These are phyloP conservation scores for Cryptococcus neoformans DNA, from an alignment of 1,284 basidiomycete species.

Conservation along the genomic window DNA sequence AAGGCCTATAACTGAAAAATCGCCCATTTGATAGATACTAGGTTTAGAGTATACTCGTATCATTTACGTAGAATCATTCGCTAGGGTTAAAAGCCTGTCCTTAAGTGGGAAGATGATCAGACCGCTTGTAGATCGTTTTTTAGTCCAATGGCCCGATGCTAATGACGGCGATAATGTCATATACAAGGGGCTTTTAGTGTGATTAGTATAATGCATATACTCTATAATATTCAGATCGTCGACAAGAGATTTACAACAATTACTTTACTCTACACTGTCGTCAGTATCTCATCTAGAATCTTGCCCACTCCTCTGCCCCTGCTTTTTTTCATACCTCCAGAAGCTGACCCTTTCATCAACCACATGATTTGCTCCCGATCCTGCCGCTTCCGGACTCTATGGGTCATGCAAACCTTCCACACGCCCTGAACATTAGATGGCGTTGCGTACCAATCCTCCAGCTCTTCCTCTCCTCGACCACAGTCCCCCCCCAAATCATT, in stretches of 20 bases:
- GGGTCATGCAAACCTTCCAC: slow-evolving; percentile 28
- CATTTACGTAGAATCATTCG: slow-evolving; percentile 94
- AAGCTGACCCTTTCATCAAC: slow-evolving; percentile 22
- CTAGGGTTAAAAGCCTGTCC: slow-evolving; percentile 77
- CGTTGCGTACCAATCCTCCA: slow-evolving; percentile 27
- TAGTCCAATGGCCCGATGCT: slow-evolving; percentile 80
- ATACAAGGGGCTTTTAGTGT: slow-evolving; percentile 20
- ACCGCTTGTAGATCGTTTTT: slow-evolving; percentile 77
- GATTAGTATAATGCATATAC: slow-evolving; percentile 8
- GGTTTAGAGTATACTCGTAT: slow-evolving; percentile 68
- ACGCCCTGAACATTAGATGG: slow-evolving; percentile 32
- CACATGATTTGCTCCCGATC: slow-evolving; percentile 35
- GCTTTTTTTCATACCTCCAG: slow-evolving; percentile 43
- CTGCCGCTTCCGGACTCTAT: slow-evolving; percentile 27
- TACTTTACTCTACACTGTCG: slow-evolving; percentile 1
- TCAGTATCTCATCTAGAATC: slow-evolving; percentile 13
- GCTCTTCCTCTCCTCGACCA: background rate
- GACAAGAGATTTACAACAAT: background rate
- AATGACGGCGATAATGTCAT: slow-evolving; percentile 23
- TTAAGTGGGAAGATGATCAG: slow-evolving; percentile 79
- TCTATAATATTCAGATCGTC: background rate
- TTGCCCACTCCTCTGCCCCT: slow-evolving; percentile 5
- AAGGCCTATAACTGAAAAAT: too few species aligned
- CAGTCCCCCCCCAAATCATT: background rate
- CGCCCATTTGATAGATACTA: slow-evolving; percentile 58